phyloP scores from a whole-genome alignment of 768 basidiomycete genomes.

The Psilocybe tampanensis region DNA sequence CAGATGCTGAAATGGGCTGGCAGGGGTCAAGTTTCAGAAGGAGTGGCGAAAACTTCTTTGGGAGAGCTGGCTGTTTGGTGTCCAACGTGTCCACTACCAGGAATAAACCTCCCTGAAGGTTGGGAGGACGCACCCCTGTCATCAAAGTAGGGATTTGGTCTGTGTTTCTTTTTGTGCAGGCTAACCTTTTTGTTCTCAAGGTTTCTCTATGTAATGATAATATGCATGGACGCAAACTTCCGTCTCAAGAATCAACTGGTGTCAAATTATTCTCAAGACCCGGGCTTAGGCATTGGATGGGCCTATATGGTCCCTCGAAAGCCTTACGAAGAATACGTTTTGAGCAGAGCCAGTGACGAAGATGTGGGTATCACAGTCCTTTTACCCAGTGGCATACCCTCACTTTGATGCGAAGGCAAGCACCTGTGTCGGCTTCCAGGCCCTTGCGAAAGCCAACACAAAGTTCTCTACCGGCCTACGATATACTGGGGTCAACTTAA shows the following conservation, averaged over 20 bases:
- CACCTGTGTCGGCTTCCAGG: constrained; percentile 1
- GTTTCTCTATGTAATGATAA: constrained; percentile 11
- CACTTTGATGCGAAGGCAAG: constrained; percentile 1
- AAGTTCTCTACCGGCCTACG: background rate
- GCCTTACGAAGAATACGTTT: background rate
- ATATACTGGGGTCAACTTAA: background rate
- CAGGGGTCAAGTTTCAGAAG: constrained; percentile 19
- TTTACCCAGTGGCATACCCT: background rate
- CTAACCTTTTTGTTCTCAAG: background rate
- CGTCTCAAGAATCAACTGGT: background rate
- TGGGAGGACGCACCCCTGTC: constrained; percentile 14
- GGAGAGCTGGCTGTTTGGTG: constrained; percentile 31
- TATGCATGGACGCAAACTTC: constrained; percentile 15
- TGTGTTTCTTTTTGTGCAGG: too few species aligned
- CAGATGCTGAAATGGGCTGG: constrained; percentile 27
- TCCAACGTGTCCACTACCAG: constrained; percentile 36
- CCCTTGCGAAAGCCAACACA: background rate
- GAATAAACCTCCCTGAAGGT: constrained; percentile 27
- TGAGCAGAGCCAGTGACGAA: background rate
- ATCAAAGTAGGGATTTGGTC: background rate
- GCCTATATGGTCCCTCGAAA: background rate
- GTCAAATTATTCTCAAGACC: constrained; percentile 1
- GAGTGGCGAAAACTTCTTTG: constrained; percentile 17
- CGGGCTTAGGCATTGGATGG: background rate
- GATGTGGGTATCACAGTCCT: background rate